Conservation (phyloP, 352 stramenopile species). For the Phytophthora megakarya region DNA sequence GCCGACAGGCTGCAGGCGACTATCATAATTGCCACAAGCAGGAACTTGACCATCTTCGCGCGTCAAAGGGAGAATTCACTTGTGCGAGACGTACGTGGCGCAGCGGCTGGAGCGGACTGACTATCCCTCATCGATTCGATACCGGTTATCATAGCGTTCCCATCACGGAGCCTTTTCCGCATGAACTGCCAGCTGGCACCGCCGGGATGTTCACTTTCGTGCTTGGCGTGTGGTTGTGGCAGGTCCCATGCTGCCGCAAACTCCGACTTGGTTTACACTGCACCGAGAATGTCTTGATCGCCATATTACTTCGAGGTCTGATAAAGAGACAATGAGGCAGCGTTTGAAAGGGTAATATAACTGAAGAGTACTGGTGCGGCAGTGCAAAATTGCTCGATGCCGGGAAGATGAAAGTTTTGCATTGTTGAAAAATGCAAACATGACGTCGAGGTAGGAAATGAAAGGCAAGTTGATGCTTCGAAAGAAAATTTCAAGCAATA, state of each 20-base stretch:
- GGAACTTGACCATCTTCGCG: constrained; percentile 11
- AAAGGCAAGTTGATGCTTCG: neutral
- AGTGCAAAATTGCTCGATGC: no score
- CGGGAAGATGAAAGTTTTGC: no score
- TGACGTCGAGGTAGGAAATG: no score
- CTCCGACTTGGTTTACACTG: neutral
- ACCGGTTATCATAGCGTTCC: constrained; percentile 9
- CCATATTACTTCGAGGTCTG: no score
- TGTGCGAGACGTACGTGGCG: constrained; percentile 31
- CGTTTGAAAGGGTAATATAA: neutral
- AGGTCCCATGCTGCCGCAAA: constrained; percentile 1
- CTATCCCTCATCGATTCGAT: constrained; percentile 25
- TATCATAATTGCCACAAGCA: constrained; percentile 11
- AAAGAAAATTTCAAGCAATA: neutral
- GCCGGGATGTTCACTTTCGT: constrained; percentile 23
- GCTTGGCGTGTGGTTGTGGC: constrained; percentile 27
- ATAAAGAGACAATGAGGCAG: neutral
- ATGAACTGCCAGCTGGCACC: constrained; percentile 20
- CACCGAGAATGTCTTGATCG: neutral
- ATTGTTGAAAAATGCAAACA: no score
- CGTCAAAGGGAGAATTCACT: constrained; percentile 25
- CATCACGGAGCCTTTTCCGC: constrained; percentile 36
- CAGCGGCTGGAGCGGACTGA: constrained; percentile 17
- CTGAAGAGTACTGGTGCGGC: no score
- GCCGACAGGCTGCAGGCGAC: constrained; percentile 15